phyloP scores from a whole-genome alignment of 2,329 filamentous ascomycete genomes.

The Dactylellina drechsleri region DNA sequence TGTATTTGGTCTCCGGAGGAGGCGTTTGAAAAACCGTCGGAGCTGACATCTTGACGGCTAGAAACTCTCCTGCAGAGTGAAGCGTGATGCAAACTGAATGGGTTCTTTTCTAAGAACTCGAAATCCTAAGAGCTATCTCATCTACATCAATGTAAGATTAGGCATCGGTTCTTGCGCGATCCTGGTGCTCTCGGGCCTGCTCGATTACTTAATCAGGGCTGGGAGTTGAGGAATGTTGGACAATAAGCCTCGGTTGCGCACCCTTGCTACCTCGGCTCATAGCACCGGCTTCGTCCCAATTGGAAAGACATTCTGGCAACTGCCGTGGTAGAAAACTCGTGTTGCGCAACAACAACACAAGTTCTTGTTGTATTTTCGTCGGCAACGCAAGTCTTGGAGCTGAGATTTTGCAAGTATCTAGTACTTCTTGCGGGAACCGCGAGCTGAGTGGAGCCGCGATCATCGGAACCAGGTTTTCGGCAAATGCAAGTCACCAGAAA shows the following conservation, averaged over 20 bases:
- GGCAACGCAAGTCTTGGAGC: background rate
- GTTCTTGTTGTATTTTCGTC: conserved; percentile 12
- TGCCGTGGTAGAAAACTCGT: conserved; percentile 48
- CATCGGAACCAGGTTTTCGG: background rate
- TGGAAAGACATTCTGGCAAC: background rate
- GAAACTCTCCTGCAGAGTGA: too few species aligned
- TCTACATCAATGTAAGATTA: background rate
- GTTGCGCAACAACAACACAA: conserved; percentile 9
- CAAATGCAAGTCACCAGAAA: background rate
- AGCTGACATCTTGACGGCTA: conserved; percentile 23
- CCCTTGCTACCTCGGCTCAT: conserved; percentile 1
- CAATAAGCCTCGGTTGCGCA: conserved; percentile 26
- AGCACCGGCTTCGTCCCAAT: background rate
- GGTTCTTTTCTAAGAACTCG: background rate
- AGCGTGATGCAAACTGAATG: too few species aligned
- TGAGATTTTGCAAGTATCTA: too few species aligned
- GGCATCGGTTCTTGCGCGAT: background rate
- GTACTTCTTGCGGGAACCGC: too few species aligned
- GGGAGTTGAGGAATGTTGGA: conserved; percentile 5
- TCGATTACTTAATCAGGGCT: background rate
- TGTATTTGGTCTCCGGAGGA: conserved; percentile 60
- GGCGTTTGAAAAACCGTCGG: conserved; percentile 53
- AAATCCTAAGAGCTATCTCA: conserved; percentile 12
- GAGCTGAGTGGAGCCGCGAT: background rate
- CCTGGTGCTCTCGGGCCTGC: background rate